These are phyloP conservation scores for Mycena kentingensis DNA, from an alignment of 768 basidiomycete species.

Conservation along the genomic window DNA sequence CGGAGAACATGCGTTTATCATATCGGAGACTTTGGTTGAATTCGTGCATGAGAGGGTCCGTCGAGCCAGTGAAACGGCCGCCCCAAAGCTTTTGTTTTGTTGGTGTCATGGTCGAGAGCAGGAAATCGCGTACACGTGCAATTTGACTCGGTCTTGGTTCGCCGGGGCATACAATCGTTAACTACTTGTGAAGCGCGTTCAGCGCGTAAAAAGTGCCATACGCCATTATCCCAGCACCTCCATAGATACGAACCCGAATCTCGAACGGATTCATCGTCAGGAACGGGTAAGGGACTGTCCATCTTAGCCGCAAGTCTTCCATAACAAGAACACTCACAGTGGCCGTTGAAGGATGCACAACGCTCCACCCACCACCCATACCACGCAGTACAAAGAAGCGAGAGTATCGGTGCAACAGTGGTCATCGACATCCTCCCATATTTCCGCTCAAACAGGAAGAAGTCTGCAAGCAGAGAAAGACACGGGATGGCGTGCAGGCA, in stretches of 20 bases:
- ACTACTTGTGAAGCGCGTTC: conserved; percentile 52
- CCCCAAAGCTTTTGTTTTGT: conserved; percentile 84
- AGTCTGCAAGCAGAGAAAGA: conserved; percentile 61
- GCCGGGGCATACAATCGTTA: too few relatives aligned
- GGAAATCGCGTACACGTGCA: too few relatives aligned
- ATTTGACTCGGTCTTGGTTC: not conserved
- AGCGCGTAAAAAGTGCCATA: conserved; percentile 57
- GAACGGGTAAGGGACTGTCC: conserved; percentile 81
- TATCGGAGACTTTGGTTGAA: conserved; percentile 97
- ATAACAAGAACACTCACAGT: conserved; percentile 49
- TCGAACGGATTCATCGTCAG: conserved; percentile 58
- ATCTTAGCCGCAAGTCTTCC: conserved; percentile 5
- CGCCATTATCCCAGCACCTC: conserved; percentile 50
- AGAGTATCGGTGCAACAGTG: conserved; percentile 33
- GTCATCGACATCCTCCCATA: conserved; percentile 40
- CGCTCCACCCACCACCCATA: conserved; percentile 72
- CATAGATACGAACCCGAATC: conserved; percentile 62
- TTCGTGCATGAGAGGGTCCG: conserved; percentile 93
- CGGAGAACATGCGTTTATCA: conserved; percentile 91
- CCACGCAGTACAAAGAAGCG: conserved; percentile 37
- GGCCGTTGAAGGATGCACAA: conserved; percentile 60
- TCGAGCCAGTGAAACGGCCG: conserved; percentile 84
- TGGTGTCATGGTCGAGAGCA: conserved; percentile 32
- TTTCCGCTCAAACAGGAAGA: conserved; percentile 63
- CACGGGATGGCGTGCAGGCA: conserved; percentile 68